These are phyloP conservation scores for Striga hermonthica DNA, from an alignment of 305 asterid genomes.

Conservation along the genomic window DNA sequence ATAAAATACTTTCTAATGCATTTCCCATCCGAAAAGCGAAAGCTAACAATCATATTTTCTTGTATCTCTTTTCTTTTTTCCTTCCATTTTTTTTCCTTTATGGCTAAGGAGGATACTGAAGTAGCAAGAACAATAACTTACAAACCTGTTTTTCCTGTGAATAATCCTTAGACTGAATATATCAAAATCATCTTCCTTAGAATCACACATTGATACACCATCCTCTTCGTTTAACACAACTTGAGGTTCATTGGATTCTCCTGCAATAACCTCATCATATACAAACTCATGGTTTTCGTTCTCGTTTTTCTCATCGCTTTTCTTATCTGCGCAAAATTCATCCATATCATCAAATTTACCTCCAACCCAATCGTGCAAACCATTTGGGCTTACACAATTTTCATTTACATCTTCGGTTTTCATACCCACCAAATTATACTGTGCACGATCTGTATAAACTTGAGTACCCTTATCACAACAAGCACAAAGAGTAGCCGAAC, in stretches of 20 bases:
- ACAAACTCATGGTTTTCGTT: constrained; percentile 29
- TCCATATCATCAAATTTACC: constrained; percentile 29
- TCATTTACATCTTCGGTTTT: constrained; percentile 26
- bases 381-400: constrained; percentile 17
- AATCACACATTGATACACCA: constrained; percentile 41
- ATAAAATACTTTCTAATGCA: no score
- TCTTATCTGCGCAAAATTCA: constrained; percentile 35
- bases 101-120: neutral
- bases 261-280: constrained; percentile 31
- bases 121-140: constrained; percentile 2
- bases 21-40: no score
- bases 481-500: constrained; percentile 46
- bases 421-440: constrained; percentile 26
- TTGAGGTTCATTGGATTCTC: constrained; percentile 39
- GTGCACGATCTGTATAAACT: constrained; percentile 27
- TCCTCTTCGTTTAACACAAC: constrained; percentile 47
- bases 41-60: no score
- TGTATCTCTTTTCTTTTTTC: neutral
- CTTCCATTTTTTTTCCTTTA: neutral
- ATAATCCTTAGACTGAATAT: constrained; percentile 68
- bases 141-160: constrained; percentile 91
- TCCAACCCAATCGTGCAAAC: constrained; percentile 27
- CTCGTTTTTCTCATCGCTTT: constrained; percentile 31
- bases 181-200: constrained; percentile 68
- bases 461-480: constrained; percentile 37